Conservation (phyloP, 2,329 filamentous ascomycete species). For the Aurifilum marmelostoma region DNA sequence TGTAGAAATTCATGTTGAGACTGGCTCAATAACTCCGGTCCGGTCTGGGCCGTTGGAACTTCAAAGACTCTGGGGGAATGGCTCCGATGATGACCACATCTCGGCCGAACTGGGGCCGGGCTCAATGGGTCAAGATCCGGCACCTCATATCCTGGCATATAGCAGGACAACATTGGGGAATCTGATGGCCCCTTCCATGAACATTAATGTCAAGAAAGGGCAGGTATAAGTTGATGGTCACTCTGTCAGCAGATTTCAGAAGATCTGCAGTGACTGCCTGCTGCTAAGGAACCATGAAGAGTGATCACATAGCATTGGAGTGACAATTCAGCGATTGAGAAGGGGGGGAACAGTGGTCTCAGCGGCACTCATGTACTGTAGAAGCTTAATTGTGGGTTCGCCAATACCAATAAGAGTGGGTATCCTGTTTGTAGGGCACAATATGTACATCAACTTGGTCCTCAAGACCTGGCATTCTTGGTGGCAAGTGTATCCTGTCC, state of each 20-base stretch:
- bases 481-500: not conserved
- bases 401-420: slow-evolving; percentile 21
- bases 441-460: not conserved
- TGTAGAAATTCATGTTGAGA: not conserved
- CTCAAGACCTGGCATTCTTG: not conserved
- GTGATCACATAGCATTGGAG: not conserved
- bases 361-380: slow-evolving; percentile 8
- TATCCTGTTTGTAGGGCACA: slow-evolving; percentile 12
- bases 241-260: not conserved
- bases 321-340: not conserved
- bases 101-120: slow-evolving; percentile 6
- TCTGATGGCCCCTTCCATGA: not conserved
- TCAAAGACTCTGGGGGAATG: not conserved
- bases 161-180: too few species aligned
- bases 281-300: not conserved
- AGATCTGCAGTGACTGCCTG: not conserved
- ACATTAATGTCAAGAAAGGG: not conserved
- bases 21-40: not conserved
- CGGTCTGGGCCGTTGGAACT: not conserved
- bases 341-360: slow-evolving; percentile 14
- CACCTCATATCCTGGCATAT: not conserved
- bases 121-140: not conserved
- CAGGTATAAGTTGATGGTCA: not conserved
- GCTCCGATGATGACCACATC: not conserved
- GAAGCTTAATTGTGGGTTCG: slow-evolving; percentile 21